These are phyloP conservation scores for Artemisia annua DNA, from an alignment of 129 eudicot genomes.

Conservation along the genomic window DNA sequence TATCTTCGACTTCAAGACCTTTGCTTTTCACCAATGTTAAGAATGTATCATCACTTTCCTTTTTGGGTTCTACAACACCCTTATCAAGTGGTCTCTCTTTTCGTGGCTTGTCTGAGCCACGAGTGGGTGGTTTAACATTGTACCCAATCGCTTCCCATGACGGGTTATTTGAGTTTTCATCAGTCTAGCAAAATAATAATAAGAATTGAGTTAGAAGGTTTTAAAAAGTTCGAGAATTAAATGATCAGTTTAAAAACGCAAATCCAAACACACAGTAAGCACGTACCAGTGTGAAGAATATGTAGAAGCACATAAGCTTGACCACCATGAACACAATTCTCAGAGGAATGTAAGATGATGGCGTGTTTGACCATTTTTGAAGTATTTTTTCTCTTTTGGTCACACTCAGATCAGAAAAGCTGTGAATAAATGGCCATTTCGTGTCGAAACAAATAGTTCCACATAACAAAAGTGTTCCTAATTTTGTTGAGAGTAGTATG, in stretches of 20 bases:
- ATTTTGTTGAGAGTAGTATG: conserved; percentile 61
- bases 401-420: conserved; percentile 62
- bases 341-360: conserved; percentile 42
- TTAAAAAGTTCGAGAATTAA: neutral
- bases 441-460: conserved; percentile 65
- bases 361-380: conserved; percentile 65
- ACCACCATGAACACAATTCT: conserved; percentile 53
- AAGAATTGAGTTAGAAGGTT: neutral
- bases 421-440: conserved; percentile 81
- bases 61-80: conserved; percentile 64
- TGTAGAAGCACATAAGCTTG: conserved; percentile 48
- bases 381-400: conserved; percentile 68
- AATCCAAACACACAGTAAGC: neutral
- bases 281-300: conserved; percentile 68
- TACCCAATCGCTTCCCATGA: conserved; percentile 89
- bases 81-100: conserved; percentile 72
- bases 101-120: conserved; percentile 14
- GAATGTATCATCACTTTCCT: conserved; percentile 46
- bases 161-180: conserved; percentile 73
- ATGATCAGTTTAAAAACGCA: too few species aligned
- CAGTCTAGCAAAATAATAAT: conserved; percentile 46
- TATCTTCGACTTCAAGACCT: conserved; percentile 58
- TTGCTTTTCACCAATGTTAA: conserved; percentile 49
- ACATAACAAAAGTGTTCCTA: conserved; percentile 78
- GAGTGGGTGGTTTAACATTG: conserved; percentile 34